Evolutionary conservation across 441 rosid species (phyloP).

Genomic region (Pelargonium fulgidum): DNA sequence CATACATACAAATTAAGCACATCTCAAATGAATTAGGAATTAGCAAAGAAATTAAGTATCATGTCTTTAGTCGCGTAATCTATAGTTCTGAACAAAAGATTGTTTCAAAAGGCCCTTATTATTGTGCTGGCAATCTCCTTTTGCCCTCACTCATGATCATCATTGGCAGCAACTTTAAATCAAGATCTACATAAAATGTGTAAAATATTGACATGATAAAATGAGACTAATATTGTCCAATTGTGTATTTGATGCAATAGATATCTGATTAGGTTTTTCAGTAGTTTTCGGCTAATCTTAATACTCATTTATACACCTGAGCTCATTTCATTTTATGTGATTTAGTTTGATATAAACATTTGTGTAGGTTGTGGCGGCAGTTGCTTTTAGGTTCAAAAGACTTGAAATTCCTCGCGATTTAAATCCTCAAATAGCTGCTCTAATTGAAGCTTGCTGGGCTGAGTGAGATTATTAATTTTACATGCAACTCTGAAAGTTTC

Average conservation of each 20-base stretch:
- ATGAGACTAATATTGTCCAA: not conserved
- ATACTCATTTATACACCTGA: not conserved
- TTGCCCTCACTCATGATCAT: not conserved
- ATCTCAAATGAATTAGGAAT: not conserved
- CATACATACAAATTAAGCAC: not conserved
- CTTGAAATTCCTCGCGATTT: slow-evolving; percentile 82
- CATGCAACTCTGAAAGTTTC: not conserved
- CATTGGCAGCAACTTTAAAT: not conserved
- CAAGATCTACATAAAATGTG: not conserved
- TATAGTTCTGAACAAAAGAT: not conserved
- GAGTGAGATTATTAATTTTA: slow-evolving; percentile 38
- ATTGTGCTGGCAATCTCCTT: not conserved
- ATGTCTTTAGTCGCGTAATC: not conserved
- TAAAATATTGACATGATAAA: not conserved
- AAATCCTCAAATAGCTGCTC: slow-evolving; percentile 68
- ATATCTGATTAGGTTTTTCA: not conserved
- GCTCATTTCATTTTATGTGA: not conserved
- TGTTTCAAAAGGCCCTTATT: not conserved
- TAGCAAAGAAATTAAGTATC: too few species aligned
- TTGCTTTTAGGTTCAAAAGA: slow-evolving; percentile 82
- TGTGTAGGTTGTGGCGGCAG: slow-evolving; percentile 89
- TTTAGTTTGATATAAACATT: slow-evolving; percentile 2
- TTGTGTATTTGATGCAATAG: too few species aligned
- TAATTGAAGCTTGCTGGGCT: slow-evolving; percentile 92
- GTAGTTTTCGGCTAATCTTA: not conserved